phyloP scores from a whole-genome alignment of 192 early-diverging fungal genomes.

The Coemansia pectinata region DNA sequence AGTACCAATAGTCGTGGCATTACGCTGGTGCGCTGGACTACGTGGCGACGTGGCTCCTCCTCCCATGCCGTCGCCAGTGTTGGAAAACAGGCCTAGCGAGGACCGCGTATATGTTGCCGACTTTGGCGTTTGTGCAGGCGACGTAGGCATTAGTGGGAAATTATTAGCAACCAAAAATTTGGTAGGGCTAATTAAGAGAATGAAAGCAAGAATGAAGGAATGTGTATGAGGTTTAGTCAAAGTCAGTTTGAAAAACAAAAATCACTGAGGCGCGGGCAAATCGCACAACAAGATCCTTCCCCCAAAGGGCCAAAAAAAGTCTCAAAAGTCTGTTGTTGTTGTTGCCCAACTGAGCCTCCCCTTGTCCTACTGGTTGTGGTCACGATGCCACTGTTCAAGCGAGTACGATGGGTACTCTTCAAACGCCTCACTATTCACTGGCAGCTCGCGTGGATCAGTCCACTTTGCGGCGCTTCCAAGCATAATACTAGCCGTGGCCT shows the following conservation, averaged over 20 bases:
- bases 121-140: constrained; percentile 1
- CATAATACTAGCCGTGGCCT: constrained; percentile 46
- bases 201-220: not conserved
- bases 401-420: constrained; percentile 57
- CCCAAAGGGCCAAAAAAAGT: not conserved
- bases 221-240: not conserved
- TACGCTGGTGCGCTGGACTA: constrained; percentile 6
- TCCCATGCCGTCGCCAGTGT: not conserved
- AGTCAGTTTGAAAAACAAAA: not conserved
- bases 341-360: not conserved
- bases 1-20: constrained; percentile 8
- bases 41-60: constrained; percentile 8
- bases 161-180: not conserved
- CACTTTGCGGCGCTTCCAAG: constrained; percentile 51
- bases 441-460: constrained; percentile 38
- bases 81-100: constrained; percentile 26
- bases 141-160: not conserved
- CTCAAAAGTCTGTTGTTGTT: not conserved
- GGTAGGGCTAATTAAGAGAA: not conserved
- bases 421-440: constrained; percentile 37
- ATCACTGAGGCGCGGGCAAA: not conserved
- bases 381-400: constrained; percentile 62
- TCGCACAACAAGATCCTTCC: not conserved
- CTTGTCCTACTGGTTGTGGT: constrained; percentile 25
- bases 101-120: constrained; percentile 26